Evolutionary conservation across 208 protist species (phyloP), one percentile per base, ranked within the genome.

Genomic region (Crithidia acanthocephali): DNA sequence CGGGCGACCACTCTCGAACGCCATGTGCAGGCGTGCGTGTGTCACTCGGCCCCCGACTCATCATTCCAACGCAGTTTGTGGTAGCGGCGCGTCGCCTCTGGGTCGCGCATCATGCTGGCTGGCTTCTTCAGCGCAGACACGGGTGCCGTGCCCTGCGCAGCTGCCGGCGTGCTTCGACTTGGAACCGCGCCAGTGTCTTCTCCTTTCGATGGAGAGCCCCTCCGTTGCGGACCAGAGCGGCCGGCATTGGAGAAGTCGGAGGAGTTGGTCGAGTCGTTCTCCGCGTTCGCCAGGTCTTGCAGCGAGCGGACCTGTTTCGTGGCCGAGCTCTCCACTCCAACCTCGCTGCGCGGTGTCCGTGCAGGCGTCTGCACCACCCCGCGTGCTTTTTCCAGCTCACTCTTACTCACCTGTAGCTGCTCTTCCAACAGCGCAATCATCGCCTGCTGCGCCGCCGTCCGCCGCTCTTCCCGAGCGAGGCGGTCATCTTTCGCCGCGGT

Each of bases 351-450:
- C 18, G 60, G 59, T 23, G 65, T 69, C 27, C 44, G 62, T 42
- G 42, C 55, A 25, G 61, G 52, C 13, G 71, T 64, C 18, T 68
- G 55, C 33, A 69, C 58, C 23, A 32, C 47, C 30, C 60, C 61
- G 16, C 64, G 51, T 27, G 61, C 58, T 6, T 25, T 50, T 30
- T 73, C 44, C 4, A 84, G 42, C 40, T 74, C 79, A 2, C 62
- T 40, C 22, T 63, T 58, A 60, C 72, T 71, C 33, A 67, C 30
- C 32, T 70, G 73, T 51, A 86, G 78, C 69, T 90, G 84, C 56
- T 76, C 79, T 61, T 90, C 75, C 30, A 86, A 72, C 18, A 84
- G 60, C 0, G 69, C 52, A 18, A 86, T 79, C 68, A 77, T 80
- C 25, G 83, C 81, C n/a, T 65, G 60, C 50, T 81, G 76, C 37